phyloP scores from a whole-genome alignment of 768 basidiomycete genomes.

The Scleroderma citrinum region DNA sequence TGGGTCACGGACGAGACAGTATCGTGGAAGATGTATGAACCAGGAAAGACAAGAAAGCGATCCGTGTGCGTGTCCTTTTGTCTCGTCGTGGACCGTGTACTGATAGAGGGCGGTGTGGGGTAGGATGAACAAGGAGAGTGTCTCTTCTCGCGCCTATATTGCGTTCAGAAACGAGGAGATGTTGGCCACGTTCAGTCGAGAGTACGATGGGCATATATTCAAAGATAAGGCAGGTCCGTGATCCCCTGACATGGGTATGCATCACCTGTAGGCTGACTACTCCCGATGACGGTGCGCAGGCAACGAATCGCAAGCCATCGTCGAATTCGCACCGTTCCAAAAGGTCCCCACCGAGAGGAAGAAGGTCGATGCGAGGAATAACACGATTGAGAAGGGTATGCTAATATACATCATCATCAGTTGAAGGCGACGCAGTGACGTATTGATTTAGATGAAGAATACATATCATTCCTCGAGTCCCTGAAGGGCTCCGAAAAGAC shows the following conservation, averaged over 20 bases:
- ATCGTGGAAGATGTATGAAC: conserved; percentile 59
- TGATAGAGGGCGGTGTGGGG: background rate
- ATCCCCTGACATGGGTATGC: background rate
- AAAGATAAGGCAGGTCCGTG: conserved; percentile 81
- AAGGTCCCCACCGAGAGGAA: conserved; percentile 71
- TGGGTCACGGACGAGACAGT: conserved; percentile 80
- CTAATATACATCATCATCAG: conserved; percentile 2
- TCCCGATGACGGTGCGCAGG: conserved; percentile 42
- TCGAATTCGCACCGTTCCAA: conserved; percentile 93
- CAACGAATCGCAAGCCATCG: conserved; percentile 79
- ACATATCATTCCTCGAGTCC: conserved; percentile 71
- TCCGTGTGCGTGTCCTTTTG: conserved; percentile 26
- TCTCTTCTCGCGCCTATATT: conserved; percentile 87
- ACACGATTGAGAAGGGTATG: conserved; percentile 84
- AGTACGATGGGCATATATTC: conserved; percentile 89
- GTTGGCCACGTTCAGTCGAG: conserved; percentile 69
- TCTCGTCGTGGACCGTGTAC: no score
- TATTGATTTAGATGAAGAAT: conserved; percentile 65
- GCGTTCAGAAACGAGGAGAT: conserved; percentile 75
- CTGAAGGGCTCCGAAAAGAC: conserved; percentile 47
- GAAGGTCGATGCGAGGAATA: conserved; percentile 75
- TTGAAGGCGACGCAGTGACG: background rate
- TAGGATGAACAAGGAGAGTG: conserved; percentile 78
- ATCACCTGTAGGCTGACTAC: background rate
- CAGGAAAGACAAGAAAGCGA: conserved; percentile 69